phyloP scores from a whole-genome alignment of 352 stramenopile species.

The Globisporangium sylvaticum region DNA sequence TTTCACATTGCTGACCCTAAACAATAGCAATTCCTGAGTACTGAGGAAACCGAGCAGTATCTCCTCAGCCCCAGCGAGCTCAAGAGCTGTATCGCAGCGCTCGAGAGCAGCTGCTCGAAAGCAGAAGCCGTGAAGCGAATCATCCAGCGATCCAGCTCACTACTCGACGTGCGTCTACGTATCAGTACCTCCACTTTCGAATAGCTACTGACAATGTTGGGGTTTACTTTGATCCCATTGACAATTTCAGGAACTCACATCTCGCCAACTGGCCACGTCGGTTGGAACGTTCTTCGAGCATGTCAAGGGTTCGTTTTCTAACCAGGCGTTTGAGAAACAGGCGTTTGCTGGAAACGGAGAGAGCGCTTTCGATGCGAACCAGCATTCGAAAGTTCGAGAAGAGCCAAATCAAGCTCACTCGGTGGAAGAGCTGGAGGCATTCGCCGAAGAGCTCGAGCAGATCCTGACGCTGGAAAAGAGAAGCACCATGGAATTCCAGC shows the following conservation, averaged over 20 bases:
- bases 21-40: slow-evolving; percentile 22
- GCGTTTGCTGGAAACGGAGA: neutral
- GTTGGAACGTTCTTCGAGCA: slow-evolving; percentile 37
- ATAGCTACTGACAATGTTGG: neutral
- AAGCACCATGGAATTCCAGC: slow-evolving; percentile 13
- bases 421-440: neutral
- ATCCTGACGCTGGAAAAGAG: slow-evolving; percentile 11
- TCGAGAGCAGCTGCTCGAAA: slow-evolving; percentile 10
- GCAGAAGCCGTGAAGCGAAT: slow-evolving; percentile 20
- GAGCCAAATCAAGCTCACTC: neutral
- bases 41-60: slow-evolving; percentile 30
- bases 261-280: slow-evolving; percentile 31
- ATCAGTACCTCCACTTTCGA: neutral
- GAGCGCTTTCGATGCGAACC: neutral
- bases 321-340: slow-evolving; percentile 18
- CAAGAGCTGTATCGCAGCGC: slow-evolving; percentile 3
- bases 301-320: slow-evolving; percentile 23
- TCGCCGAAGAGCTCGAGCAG: neutral
- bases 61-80: slow-evolving; percentile 17
- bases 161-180: slow-evolving; percentile 28
- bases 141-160: slow-evolving; percentile 25
- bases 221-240: neutral
- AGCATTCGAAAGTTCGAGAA: neutral
- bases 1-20: no score
- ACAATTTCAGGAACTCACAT: slow-evolving; percentile 28